Base-by-base conservation (phyloP, 306 rosid species). In the Trifolium dubium region DNA sequence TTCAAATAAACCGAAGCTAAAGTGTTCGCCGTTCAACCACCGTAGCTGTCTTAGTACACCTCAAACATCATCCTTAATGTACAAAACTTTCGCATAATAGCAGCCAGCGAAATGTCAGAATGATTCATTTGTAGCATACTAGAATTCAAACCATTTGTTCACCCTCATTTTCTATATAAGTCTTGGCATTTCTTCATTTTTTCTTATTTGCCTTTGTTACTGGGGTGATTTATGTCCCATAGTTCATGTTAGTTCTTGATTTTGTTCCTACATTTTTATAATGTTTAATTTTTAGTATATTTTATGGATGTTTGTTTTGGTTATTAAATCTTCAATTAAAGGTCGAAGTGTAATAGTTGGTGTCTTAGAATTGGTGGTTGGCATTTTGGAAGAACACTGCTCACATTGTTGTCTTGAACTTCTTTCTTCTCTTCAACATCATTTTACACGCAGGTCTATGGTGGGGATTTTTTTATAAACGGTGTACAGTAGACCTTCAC, bases 111-210 rank as follows among this genome's bases (percentile, higher is more conserved):
- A 63, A 62, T 69, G 50, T 34, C 68, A 47, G 71, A 69, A 62
- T 35, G 69, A 78, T 63, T 61, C 74, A 12, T 61, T 54, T 69
- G 80, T 74, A 78, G 70, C 71, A 69, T 69, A 55, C 62, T 35
- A 35, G 30, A 69, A 7, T 30, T 41, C 49, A 35, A 55, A 34
- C 64, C 17, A 69, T 58, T 74, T 53, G 13, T 71, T 37, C 15
- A 53, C 75, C 10, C 61, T 56, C 67, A 39, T 59, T 62, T 53
- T 60, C 71, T 41, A 65, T 65, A 41, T 19, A 70, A 54, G 46
- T 58, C 76, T 44, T 78, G 2, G 41, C 61, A 80, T 64, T 74
- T 49, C 39, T 39, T 35, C 28, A 13, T 54, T 40, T 41, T 62
- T 41, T 72, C 77, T 43, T 19, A 40, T 58, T 79, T 61, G 39